Conservation (phyloP, 2,329 filamentous ascomycete species). For the Penicillium rolfsii region DNA sequence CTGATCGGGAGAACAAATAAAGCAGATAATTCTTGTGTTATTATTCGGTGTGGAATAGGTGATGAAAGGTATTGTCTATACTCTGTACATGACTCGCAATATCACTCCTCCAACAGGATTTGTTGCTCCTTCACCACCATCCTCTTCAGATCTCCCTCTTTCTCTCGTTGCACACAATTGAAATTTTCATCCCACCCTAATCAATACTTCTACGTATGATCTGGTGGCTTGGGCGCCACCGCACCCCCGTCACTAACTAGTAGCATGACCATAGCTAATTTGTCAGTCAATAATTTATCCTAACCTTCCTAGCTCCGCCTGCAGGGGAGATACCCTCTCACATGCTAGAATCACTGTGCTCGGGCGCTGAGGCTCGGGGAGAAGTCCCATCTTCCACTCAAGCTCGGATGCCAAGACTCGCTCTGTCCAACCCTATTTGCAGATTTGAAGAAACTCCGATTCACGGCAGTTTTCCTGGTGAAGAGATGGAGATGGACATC, state of each 20-base stretch:
- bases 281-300: neutral
- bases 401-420: conserved; percentile 9
- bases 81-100: neutral
- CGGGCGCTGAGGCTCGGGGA: conserved; percentile 6
- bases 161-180: neutral
- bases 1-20: neutral
- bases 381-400: neutral
- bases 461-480: conserved; percentile 8
- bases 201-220: neutral
- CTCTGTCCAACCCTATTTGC: conserved; percentile 10
- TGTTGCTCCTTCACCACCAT: neutral
- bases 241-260: neutral
- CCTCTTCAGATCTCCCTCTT: neutral
- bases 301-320: neutral
- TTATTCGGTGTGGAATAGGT: no score
- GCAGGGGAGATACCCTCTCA: neutral
- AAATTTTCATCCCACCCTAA: neutral
- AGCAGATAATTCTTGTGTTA: neutral
- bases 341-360: neutral
- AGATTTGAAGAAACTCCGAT: neutral
- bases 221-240: neutral
- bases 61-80: no score
- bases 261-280: neutral
- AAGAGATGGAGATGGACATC: neutral
- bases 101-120: neutral